A percentile compares a stretch with the other conserved stretches of the same genome.
Evolutionary conservation across 2,329 filamentous ascomycete genomes (phyloP).

Genomic region (Mollisia scopiformis): DNA sequence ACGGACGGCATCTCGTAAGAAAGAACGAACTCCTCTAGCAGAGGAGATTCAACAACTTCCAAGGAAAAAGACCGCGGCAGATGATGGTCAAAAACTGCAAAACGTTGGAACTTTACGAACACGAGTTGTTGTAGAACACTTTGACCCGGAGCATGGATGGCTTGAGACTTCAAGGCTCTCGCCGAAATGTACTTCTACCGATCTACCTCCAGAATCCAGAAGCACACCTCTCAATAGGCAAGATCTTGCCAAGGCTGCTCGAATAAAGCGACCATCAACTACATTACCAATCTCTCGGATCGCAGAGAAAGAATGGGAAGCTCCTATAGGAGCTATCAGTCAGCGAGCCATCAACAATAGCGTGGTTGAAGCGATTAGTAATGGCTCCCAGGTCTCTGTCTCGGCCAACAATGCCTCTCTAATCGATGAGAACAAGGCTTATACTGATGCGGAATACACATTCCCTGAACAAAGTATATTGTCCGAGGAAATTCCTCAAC

Average conservation of each 20-base stretch:
- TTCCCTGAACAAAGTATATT: not conserved
- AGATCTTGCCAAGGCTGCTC: constrained; percentile 28
- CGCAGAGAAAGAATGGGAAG: not conserved
- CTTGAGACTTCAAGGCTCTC: constrained; percentile 9
- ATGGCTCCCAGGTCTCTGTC: not conserved
- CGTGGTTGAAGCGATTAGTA: too few species aligned
- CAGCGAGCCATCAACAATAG: not conserved
- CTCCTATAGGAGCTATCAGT: not conserved
- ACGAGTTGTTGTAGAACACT: constrained; percentile 17
- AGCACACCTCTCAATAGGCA: constrained; percentile 21
- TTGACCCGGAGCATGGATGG: constrained; percentile 21
- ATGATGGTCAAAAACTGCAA: not conserved
- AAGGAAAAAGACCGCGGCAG: not conserved
- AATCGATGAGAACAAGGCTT: not conserved
- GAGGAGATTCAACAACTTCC: not conserved
- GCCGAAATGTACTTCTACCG: not conserved
- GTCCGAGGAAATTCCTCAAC: not conserved
- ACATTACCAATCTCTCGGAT: constrained; percentile 19
- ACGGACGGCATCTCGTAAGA: not conserved
- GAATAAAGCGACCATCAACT: constrained; percentile 30
- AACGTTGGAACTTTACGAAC: not conserved
- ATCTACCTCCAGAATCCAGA: not conserved
- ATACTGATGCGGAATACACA: not conserved
- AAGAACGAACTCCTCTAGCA: not conserved
- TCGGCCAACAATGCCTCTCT: not conserved